Conservation (phyloP, 2,329 filamentous ascomycete species). For the Pseudogymnoascus sp. region DNA sequence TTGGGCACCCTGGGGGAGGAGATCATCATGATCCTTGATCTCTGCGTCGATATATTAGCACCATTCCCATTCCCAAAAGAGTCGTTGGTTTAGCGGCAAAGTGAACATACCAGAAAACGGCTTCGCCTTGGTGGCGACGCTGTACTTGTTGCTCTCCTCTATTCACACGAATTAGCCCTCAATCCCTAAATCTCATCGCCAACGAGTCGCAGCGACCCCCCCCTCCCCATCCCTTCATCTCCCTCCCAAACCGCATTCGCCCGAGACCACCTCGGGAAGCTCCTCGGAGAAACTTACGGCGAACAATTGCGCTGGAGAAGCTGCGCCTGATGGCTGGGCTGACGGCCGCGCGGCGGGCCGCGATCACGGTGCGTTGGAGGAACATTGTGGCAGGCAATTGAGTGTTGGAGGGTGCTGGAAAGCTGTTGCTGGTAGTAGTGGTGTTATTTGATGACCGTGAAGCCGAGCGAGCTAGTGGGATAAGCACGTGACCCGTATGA, state of each 20-base stretch:
- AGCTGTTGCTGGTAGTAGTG: conserved; percentile 4
- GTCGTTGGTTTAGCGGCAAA: not conserved
- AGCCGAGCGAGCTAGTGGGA: conserved; percentile 8
- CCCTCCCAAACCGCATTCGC: conserved; percentile 5
- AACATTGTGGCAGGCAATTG: conserved; percentile 45
- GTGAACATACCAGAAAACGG: not conserved
- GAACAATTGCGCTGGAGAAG: conserved; percentile 53
- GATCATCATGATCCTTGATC: conserved; percentile 73
- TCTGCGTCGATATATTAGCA: conserved; percentile 45
- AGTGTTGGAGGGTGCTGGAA: conserved; percentile 17
- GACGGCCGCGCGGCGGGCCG: conserved; percentile 52
- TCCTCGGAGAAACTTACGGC: conserved; percentile 42
- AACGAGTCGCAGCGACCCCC: not conserved
- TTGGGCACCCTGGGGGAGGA: conserved; percentile 73
- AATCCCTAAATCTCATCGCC: not conserved
- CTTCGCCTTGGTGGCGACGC: not conserved
- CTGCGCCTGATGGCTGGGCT: conserved; percentile 48
- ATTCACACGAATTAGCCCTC: not conserved
- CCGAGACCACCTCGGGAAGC: not conserved
- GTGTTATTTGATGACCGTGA: conserved; percentile 10
- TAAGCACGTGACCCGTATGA: not conserved
- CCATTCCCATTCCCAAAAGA: not conserved
- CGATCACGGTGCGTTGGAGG: conserved; percentile 54
- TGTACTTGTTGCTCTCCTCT: conserved; percentile 6
- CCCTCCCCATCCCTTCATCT: not conserved